Conservation (phyloP, 2,329 filamentous ascomycete species). For the Achaetomium macrosporum region DNA sequence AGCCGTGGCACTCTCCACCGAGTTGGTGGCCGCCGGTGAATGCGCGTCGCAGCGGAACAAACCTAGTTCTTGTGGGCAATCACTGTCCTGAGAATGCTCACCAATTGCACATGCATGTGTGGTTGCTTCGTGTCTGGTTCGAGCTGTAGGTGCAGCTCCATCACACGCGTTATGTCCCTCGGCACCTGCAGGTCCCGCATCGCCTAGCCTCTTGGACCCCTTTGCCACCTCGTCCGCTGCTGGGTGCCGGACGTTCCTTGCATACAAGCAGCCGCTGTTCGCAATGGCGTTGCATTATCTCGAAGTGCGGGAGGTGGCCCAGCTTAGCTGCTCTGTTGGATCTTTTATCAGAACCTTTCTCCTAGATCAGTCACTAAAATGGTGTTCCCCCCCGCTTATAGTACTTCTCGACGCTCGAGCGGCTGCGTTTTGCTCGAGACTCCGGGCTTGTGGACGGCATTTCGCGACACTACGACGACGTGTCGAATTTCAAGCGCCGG, state of each 20-base stretch:
- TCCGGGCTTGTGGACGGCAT: conserved; percentile 32
- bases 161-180: conserved; percentile 19
- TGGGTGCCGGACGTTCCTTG: conserved; percentile 17
- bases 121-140: conserved; percentile 2
- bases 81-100: not conserved
- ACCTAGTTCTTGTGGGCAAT: not conserved
- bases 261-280: conserved; percentile 8
- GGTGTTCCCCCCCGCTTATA: conserved; percentile 30
- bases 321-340: not conserved
- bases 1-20: too few relatives aligned
- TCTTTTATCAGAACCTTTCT: conserved; percentile 5
- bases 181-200: conserved; percentile 24
- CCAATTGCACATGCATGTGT: conserved; percentile 4
- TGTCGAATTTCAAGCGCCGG: conserved; percentile 29
- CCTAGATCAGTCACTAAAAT: conserved; percentile 19
- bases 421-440: conserved; percentile 57
- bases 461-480: conserved; percentile 34
- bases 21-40: too few relatives aligned
- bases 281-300: not conserved
- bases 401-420: conserved; percentile 70
- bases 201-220: not conserved
- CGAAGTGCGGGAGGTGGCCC: conserved; percentile 9
- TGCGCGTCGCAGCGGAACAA: too few relatives aligned
- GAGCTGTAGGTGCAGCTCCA: conserved; percentile 16
- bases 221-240: conserved; percentile 1